phyloP scores from a whole-genome alignment of 176 grass and related monocot genomes.

The Musa beccarii region DNA sequence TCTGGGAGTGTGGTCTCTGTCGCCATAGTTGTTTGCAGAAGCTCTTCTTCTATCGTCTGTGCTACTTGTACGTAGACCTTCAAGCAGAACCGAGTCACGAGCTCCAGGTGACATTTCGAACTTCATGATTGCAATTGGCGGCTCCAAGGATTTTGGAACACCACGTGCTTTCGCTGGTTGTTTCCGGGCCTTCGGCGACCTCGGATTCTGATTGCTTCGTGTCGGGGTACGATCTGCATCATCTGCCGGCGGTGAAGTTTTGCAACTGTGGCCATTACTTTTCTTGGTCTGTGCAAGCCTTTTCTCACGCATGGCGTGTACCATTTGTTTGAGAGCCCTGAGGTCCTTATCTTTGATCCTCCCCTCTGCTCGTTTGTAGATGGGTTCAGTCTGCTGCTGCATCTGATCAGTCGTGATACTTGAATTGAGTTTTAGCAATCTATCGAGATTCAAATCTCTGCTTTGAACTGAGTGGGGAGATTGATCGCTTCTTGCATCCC shows the following conservation, averaged over 20 bases:
- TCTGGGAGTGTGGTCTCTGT: slow-evolving; percentile 18
- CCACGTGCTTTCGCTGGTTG: slow-evolving; percentile 14
- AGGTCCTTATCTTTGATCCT: slow-evolving; percentile 60
- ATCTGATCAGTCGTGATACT: slow-evolving; percentile 55
- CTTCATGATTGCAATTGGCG: slow-evolving; percentile 82
- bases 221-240: background rate
- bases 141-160: slow-evolving; percentile 38
- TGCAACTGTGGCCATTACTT: background rate
- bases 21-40: slow-evolving; percentile 23
- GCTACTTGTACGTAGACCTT: slow-evolving; percentile 27
- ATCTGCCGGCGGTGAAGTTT: no score
- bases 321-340: slow-evolving; percentile 45
- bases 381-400: slow-evolving; percentile 44
- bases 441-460: slow-evolving; percentile 26
- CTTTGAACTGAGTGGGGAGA: slow-evolving; percentile 1
- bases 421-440: slow-evolving; percentile 42
- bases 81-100: slow-evolving; percentile 29
- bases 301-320: slow-evolving; percentile 30
- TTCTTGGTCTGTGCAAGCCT: slow-evolving; percentile 1
- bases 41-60: slow-evolving; percentile 13
- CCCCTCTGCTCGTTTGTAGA: slow-evolving; percentile 51
- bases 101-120: slow-evolving; percentile 34
- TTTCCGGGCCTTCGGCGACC: slow-evolving; percentile 1
- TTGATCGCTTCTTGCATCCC: slow-evolving; percentile 9
- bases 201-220: background rate